Evolutionary conservation across 2,329 filamentous ascomycete species (phyloP).

Genomic region (Pleochaeta shiraiana): DNA sequence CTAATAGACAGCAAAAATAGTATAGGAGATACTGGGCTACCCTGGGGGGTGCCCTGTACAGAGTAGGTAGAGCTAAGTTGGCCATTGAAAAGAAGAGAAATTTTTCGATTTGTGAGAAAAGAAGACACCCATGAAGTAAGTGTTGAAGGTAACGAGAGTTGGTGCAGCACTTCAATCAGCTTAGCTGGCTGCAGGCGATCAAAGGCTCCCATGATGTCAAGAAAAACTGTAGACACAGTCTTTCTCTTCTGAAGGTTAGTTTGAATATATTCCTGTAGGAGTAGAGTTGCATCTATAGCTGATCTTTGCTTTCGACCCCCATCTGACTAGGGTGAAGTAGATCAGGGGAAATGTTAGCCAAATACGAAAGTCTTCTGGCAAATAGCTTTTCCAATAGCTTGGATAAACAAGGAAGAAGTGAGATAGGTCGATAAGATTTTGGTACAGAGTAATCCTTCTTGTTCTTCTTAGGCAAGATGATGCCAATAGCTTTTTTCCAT

Average conservation of each 20-base stretch:
- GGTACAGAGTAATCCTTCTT: conserved; percentile 1
- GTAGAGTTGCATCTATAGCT: not conserved
- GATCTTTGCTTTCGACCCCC: conserved; percentile 4
- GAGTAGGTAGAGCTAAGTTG: not conserved
- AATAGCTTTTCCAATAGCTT: not conserved
- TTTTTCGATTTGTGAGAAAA: not conserved
- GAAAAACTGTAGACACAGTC: not conserved
- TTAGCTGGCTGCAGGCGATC: not conserved
- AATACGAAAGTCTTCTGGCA: not conserved
- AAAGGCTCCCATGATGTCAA: not conserved
- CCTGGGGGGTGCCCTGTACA: not conserved
- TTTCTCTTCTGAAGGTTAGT: not conserved
- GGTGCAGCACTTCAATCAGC: not conserved
- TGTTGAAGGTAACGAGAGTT: not conserved
- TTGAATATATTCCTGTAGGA: not conserved
- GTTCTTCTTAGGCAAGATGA: conserved; percentile 1
- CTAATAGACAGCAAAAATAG: not conserved
- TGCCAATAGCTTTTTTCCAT: conserved; percentile 3
- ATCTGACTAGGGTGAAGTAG: not conserved
- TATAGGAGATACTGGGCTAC: not conserved
- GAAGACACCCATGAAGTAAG: not conserved
- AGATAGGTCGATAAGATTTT: conserved; percentile 4
- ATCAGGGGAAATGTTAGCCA: not conserved
- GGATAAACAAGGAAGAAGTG: not conserved
- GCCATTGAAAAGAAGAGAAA: not conserved